phyloP scores from a whole-genome alignment of 2,329 filamentous ascomycete species.

The Hymenoscyphus occultus region DNA sequence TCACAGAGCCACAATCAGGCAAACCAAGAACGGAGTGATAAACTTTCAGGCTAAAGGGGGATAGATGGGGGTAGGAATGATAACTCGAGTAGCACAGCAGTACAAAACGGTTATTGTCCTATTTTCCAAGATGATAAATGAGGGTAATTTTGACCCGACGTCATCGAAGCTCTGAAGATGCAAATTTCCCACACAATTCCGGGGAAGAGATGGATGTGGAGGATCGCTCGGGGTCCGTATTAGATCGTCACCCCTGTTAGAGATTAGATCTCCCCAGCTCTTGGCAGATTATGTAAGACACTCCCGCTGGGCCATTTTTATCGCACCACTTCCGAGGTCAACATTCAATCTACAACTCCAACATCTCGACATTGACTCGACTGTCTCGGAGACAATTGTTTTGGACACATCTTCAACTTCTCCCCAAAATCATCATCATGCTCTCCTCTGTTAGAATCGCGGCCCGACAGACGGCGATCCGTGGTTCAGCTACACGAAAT shows the following conservation, averaged over 20 bases:
- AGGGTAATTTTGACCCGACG: neutral
- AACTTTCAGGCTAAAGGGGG: slow-evolving; percentile 1
- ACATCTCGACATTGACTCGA: neutral
- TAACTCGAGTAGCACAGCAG: neutral
- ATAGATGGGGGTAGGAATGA: neutral
- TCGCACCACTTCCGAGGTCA: neutral
- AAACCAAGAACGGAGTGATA: neutral
- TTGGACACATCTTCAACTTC: neutral
- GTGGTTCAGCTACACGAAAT: slow-evolving; percentile 27
- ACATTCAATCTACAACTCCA: neutral
- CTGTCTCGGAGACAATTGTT: neutral
- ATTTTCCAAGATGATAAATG: neutral
- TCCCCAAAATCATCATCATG: slow-evolving; percentile 43
- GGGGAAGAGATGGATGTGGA: neutral
- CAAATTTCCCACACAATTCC: neutral
- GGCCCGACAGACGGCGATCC: slow-evolving; percentile 45
- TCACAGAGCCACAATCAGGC: neutral
- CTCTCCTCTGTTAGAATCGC: slow-evolving; percentile 54
- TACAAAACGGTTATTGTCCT: neutral
- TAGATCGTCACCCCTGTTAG: neutral
- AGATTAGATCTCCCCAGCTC: slow-evolving; percentile 1
- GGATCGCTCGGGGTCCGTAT: no score
- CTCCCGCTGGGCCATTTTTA: neutral
- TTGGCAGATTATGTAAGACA: neutral
- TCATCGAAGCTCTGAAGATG: slow-evolving; percentile 1